These are phyloP conservation scores for Xylaria flabelliformis DNA, from an alignment of 495 filamentous ascomycete species.

Conservation along the genomic window DNA sequence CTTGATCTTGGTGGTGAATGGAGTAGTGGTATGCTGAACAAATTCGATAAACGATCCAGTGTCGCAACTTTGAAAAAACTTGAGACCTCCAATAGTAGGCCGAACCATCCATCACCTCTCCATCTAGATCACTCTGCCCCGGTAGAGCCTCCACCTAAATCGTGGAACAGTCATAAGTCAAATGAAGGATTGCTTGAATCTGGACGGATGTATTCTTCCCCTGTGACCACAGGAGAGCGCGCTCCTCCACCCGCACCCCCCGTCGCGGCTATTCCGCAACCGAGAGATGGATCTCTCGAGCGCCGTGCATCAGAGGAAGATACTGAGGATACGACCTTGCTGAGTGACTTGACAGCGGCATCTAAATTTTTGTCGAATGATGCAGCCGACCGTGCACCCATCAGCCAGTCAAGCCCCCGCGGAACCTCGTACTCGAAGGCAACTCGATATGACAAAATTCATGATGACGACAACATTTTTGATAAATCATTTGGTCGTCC, in stretches of 20 bases:
- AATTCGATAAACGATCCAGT: slow-evolving; percentile 64
- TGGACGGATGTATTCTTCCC: slow-evolving; percentile 43
- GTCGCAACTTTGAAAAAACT: slow-evolving; percentile 49
- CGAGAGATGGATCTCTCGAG: slow-evolving; percentile 54
- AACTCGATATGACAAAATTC: slow-evolving; percentile 39
- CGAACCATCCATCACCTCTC: slow-evolving; percentile 61
- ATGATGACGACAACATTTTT: slow-evolving; percentile 57
- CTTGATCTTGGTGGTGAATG: slow-evolving; percentile 68
- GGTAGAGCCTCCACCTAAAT: slow-evolving; percentile 67
- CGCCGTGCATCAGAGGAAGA: slow-evolving; percentile 60
- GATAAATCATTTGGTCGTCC: slow-evolving; percentile 60
- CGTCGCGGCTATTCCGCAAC: slow-evolving; percentile 49
- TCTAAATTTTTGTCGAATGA: slow-evolving; percentile 49
- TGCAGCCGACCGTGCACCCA: slow-evolving; percentile 14
- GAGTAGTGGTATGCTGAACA: slow-evolving; percentile 64
- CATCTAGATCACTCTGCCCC: slow-evolving; percentile 62
- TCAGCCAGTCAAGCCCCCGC: neutral
- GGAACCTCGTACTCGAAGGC: slow-evolving; percentile 38
- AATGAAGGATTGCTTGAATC: slow-evolving; percentile 64
- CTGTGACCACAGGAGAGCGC: slow-evolving; percentile 25
- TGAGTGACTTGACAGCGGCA: slow-evolving; percentile 67
- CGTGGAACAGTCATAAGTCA: slow-evolving; percentile 72
- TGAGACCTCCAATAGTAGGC: slow-evolving; percentile 45
- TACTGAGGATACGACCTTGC: slow-evolving; percentile 72
- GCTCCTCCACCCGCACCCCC: slow-evolving; percentile 30